These are phyloP conservation scores for Botrytis cinerea DNA, from an alignment of 2,329 filamentous ascomycete genomes.

Conservation along the genomic window DNA sequence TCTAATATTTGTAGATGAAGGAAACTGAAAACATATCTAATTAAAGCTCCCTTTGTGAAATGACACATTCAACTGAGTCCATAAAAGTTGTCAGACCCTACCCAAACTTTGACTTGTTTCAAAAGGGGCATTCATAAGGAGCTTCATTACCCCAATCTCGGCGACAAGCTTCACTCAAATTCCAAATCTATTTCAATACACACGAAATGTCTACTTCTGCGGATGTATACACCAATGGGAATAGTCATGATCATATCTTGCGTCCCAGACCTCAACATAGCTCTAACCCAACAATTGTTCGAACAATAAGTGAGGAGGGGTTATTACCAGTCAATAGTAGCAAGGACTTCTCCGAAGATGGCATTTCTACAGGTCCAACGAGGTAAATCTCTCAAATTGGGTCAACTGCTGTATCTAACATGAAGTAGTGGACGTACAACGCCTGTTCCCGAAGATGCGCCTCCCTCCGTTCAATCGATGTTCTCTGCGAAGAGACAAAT, in stretches of 20 bases:
- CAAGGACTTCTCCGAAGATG: conserved; percentile 31
- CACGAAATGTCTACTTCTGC: conserved; percentile 39
- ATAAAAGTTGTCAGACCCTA: not conserved
- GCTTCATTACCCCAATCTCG: conserved; percentile 6
- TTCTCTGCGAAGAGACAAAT: conserved; percentile 82
- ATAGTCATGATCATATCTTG: conserved; percentile 40
- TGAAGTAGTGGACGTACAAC: conserved; percentile 73
- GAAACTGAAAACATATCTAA: not conserved
- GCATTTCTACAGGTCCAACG: conserved; percentile 28
- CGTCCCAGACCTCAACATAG: conserved; percentile 38
- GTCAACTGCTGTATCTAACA: conserved; percentile 25
- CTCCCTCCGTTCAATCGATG: conserved; percentile 85
- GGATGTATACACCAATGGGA: conserved; percentile 34
- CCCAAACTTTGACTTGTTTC: conserved; percentile 7
- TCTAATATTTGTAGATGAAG: not conserved
- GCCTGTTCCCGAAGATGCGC: conserved; percentile 83
- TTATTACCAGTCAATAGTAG: conserved; percentile 27
- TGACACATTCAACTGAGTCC: conserved; percentile 8
- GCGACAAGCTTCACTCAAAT: conserved; percentile 1
- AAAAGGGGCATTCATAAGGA: conserved; percentile 22
- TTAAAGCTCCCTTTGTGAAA: conserved; percentile 8
- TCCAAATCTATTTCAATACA: not conserved
- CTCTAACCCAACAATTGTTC: conserved; percentile 35
- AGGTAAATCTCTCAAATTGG: not conserved
- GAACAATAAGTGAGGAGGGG: conserved; percentile 35